Conservation (phyloP, 345 rosid genomes). For the Diplotaxis tenuifolia region DNA sequence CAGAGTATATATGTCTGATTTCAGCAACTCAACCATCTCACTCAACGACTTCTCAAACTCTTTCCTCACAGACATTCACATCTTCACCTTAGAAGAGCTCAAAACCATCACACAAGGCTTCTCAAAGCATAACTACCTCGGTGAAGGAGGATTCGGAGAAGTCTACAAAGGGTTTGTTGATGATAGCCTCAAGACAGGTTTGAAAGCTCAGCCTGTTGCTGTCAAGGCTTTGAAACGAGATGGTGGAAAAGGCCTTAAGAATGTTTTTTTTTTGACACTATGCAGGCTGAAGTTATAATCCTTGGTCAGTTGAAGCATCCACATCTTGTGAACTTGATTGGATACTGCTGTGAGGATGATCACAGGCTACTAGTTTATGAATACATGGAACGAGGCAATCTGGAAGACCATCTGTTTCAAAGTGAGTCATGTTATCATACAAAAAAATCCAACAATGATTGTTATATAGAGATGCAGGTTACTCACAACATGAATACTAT, state of each 20-base stretch:
- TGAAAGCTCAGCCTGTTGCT: constrained; percentile 75
- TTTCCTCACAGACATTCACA: constrained; percentile 50
- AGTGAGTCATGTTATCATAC: constrained; percentile 39
- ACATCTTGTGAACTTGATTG: constrained; percentile 72
- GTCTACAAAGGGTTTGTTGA: constrained; percentile 73
- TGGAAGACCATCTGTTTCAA: constrained; percentile 75
- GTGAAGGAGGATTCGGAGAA: constrained; percentile 85
- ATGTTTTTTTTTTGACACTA: not conserved
- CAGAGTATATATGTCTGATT: constrained; percentile 33
- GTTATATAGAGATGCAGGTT: constrained; percentile 1
- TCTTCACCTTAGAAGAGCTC: constrained; percentile 55
- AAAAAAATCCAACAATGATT: not conserved
- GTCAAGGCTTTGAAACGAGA: constrained; percentile 69
- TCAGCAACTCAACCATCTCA: constrained; percentile 42
- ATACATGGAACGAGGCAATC: constrained; percentile 73
- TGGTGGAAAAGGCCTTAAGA: constrained; percentile 66
- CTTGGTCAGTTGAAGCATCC: constrained; percentile 82
- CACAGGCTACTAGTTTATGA: constrained; percentile 73
- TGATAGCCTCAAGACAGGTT: constrained; percentile 54
- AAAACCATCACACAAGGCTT: constrained; percentile 52
- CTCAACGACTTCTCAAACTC: constrained; percentile 47
- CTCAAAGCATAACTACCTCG: constrained; percentile 54
- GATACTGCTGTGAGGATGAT: constrained; percentile 79
- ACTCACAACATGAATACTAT: constrained; percentile 15
- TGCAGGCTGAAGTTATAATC: constrained; percentile 78